Percentiles rank a stretch among this genome's conserved stretches.
phyloP scores from a whole-genome alignment of 345 rosid species.

The Cardamine occulta region DNA sequence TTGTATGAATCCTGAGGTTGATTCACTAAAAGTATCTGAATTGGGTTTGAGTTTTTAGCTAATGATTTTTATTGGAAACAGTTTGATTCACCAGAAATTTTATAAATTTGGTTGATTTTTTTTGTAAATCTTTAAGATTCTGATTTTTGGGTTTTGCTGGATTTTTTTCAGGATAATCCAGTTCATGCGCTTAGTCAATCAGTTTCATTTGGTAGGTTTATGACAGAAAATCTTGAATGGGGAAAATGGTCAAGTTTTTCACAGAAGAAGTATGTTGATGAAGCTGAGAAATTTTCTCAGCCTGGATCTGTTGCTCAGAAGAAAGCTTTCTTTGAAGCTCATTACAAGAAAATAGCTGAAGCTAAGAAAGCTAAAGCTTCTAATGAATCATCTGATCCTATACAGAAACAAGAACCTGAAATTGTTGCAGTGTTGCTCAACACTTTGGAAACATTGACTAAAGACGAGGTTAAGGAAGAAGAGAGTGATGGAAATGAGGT shows the following conservation, averaged over 20 bases:
- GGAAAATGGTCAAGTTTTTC: constrained; percentile 89
- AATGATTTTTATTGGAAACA: constrained; percentile 8
- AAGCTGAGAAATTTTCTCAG: constrained; percentile 70
- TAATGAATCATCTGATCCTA: constrained; percentile 6
- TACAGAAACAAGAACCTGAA: constrained; percentile 24
- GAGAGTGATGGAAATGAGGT: constrained; percentile 7
- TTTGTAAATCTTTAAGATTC: background rate
- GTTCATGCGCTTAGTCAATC: constrained; percentile 71
- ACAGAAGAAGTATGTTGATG: constrained; percentile 75
- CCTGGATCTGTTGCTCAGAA: constrained; percentile 89
- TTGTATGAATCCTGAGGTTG: background rate
- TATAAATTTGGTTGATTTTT: constrained; percentile 7
- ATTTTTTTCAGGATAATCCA: constrained; percentile 63
- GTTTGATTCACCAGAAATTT: constrained; percentile 20
- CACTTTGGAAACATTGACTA: constrained; percentile 43
- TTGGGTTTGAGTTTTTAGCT: constrained; percentile 15
- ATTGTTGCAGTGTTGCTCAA: constrained; percentile 28
- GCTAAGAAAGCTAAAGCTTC: constrained; percentile 64
- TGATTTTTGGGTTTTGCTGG: background rate
- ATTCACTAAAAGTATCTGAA: background rate
- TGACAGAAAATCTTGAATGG: constrained; percentile 87
- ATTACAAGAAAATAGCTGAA: constrained; percentile 68
- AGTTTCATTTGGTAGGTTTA: constrained; percentile 81
- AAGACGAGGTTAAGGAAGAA: constrained; percentile 33
- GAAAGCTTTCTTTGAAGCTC: constrained; percentile 85